Percentiles rank a stretch among this genome's conserved stretches.
Conservation (phyloP, 2,329 filamentous ascomycete genomes). For the Erysiphe pisi region DNA sequence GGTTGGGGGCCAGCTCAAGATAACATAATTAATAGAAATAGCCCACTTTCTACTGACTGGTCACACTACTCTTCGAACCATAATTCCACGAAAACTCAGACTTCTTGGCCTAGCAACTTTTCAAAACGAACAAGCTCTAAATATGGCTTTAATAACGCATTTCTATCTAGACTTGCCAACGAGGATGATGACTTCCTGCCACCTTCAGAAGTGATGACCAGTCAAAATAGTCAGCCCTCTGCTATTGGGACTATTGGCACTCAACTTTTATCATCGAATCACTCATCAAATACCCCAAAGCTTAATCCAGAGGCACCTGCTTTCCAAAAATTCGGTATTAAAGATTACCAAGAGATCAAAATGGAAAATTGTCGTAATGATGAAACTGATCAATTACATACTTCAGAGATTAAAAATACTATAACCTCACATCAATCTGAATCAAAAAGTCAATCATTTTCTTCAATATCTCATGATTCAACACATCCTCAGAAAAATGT, state of each 20-base stretch:
- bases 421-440: constrained; percentile 14
- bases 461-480: constrained; percentile 48
- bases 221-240: constrained; percentile 46
- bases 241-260: constrained; percentile 66
- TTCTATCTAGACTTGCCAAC: constrained; percentile 52
- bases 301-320: constrained; percentile 84
- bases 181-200: constrained; percentile 55
- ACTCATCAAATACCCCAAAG: constrained; percentile 43
- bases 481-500: constrained; percentile 49
- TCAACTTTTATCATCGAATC: constrained; percentile 47
- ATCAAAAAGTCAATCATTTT: constrained; percentile 45
- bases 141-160: constrained; percentile 55
- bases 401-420: not conserved
- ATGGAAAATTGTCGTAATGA: constrained; percentile 39
- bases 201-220: constrained; percentile 44
- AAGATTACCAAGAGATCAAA: constrained; percentile 40
- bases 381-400: constrained; percentile 36
- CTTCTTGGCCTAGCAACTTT: constrained; percentile 61
- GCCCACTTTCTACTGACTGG: constrained; percentile 46
- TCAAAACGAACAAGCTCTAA: constrained; percentile 74
- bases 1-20: constrained; percentile 49
- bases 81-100: constrained; percentile 3
- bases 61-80: constrained; percentile 35
- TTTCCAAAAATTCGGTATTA: constrained; percentile 61
- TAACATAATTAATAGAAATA: constrained; percentile 43